Evolutionary conservation across 2,329 filamentous ascomycete species (phyloP).

Genomic region (Neofusicoccum laricinum): DNA sequence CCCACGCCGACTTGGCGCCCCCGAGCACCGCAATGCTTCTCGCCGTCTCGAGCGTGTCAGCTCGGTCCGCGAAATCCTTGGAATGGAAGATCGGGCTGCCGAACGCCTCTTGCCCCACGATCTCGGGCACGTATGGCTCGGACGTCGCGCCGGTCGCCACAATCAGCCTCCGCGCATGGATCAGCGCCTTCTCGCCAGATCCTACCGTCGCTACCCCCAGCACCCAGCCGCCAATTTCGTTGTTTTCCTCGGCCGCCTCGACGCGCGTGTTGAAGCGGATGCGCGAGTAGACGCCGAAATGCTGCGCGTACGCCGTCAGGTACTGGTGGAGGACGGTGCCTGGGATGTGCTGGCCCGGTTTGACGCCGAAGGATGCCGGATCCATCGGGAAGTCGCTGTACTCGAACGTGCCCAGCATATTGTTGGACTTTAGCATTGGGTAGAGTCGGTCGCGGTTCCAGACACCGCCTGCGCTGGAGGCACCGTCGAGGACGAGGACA

Average conservation of each 20-base stretch:
- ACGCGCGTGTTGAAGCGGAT: conserved; percentile 54
- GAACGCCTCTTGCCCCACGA: conserved; percentile 52
- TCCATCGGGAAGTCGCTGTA: conserved; percentile 37
- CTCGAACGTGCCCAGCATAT: conserved; percentile 41
- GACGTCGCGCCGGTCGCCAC: conserved; percentile 62
- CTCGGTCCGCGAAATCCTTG: conserved; percentile 48
- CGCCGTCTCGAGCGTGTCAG: conserved; percentile 30
- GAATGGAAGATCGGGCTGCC: conserved; percentile 56
- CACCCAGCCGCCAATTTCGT: conserved; percentile 32
- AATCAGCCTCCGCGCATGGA: conserved; percentile 51
- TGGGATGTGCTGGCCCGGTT: conserved; percentile 57
- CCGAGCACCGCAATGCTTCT: conserved; percentile 54
- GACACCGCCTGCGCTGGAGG: conserved; percentile 40
- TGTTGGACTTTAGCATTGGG: conserved; percentile 45
- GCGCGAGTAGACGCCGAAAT: conserved; percentile 49
- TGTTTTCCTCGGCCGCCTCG: conserved; percentile 43
- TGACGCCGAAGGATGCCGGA: conserved; percentile 31
- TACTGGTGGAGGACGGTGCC: conserved; percentile 58
- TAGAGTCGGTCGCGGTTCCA: conserved; percentile 44
- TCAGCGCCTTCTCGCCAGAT: conserved; percentile 17
- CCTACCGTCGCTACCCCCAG: conserved; percentile 13
- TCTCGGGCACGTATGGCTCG: conserved; percentile 52
- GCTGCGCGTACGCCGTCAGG: conserved; percentile 45
- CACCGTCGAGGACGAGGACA: conserved; percentile 44
- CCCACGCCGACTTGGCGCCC: conserved; percentile 62